Evolutionary conservation across 140 eudicot genomes (phyloP).

Genomic region (Senecio squalidus): DNA sequence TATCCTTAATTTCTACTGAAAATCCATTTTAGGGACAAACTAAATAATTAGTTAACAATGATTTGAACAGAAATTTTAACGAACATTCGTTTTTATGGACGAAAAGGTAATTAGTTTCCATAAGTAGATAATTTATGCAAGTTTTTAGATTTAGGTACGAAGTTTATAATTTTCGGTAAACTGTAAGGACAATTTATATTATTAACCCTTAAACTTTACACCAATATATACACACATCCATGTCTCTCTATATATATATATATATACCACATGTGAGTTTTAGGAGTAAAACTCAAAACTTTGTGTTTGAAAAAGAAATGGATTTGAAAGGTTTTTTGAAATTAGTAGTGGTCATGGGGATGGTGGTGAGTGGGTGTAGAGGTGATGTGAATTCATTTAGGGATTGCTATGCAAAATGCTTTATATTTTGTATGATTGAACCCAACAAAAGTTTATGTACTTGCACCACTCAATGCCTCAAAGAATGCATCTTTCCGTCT

Average conservation of each 20-base stretch:
- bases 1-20: no score
- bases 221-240: neutral
- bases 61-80: no score
- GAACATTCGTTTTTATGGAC: no score
- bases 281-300: slow-evolving; percentile 5
- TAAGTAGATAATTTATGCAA: no score
- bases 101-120: no score
- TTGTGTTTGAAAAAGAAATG: slow-evolving; percentile 18
- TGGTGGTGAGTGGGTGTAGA: slow-evolving; percentile 29
- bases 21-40: no score
- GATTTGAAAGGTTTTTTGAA: slow-evolving; percentile 26
- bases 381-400: slow-evolving; percentile 39
- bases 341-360: slow-evolving; percentile 30
- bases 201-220: no score
- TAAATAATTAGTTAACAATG: no score
- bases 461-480: slow-evolving; percentile 73
- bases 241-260: slow-evolving; percentile 5
- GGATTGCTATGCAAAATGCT: slow-evolving; percentile 81
- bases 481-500: slow-evolving; percentile 64
- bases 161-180: no score
- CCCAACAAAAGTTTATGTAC: slow-evolving; percentile 66
- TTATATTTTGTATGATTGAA: slow-evolving; percentile 66
- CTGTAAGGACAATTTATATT: no score
- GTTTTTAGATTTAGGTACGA: no score
- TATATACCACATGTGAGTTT: slow-evolving; percentile 15